Evolutionary conservation across 352 stramenopile species (phyloP).

Genomic region (Elongisporangium anandrum): DNA sequence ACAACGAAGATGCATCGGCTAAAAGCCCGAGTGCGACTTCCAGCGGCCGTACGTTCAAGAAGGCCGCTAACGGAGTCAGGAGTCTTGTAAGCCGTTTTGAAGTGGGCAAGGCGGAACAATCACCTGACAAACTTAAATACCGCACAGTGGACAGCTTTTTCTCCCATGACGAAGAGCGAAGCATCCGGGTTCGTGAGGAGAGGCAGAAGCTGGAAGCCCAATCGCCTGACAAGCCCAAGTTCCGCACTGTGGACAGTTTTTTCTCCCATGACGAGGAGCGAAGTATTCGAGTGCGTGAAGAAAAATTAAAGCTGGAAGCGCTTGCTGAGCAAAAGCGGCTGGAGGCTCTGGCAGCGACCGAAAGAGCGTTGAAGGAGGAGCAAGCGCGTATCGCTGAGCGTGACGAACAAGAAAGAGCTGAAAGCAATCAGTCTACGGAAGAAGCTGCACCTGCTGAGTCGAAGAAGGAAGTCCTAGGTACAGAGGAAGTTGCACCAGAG

Average conservation of each 20-base stretch:
- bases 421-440: background rate
- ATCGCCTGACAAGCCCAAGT: slow-evolving; percentile 12
- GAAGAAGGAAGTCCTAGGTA: background rate
- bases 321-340: slow-evolving; percentile 15
- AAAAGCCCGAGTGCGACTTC: background rate
- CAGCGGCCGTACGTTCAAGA: background rate
- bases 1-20: background rate
- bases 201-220: slow-evolving; percentile 10
- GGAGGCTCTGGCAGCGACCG: slow-evolving; percentile 2
- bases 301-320: slow-evolving; percentile 27
- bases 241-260: slow-evolving; percentile 18
- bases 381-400: background rate
- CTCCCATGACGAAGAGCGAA: slow-evolving; percentile 6
- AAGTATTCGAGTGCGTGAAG: slow-evolving; percentile 28
- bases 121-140: slow-evolving; percentile 29
- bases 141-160: slow-evolving; percentile 34
- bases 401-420: background rate
- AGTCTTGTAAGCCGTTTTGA: slow-evolving; percentile 32
- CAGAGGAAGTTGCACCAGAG: background rate
- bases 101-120: slow-evolving; percentile 25
- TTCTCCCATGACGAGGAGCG: slow-evolving; percentile 18
- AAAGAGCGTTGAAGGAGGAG: background rate
- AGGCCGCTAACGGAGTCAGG: slow-evolving; percentile 11
- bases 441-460: background rate
- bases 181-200: background rate